Evolutionary conservation across 257 asterid genomes (phyloP), one percentile per base, ranked within the genome.

Genomic region (Penstemon davidsonii): DNA sequence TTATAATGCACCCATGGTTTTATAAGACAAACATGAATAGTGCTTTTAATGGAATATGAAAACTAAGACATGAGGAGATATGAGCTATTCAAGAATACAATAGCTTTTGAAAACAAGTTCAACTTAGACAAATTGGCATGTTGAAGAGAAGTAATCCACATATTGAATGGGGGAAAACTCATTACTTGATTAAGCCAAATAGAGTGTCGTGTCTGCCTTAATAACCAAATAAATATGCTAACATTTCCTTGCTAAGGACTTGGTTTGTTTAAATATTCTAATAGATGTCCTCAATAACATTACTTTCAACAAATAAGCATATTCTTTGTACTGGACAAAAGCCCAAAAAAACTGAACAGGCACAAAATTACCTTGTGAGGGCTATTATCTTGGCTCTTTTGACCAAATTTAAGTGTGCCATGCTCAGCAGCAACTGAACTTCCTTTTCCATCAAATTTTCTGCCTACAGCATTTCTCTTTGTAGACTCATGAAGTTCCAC

Each of bases 311-410:
- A 7, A 10, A 50, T 6, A 37, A 15, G 5, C 3, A 18, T 50
- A 72, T 1, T n/a, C 8, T 5, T 56, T 3, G 42, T 39, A 58
- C 10, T 10, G 40, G 13, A 46, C 40, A n/a, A 60, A 66, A 8
- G 10, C 54, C 13, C 42, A 74, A 46, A 67, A 12, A 56, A 61
- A 41, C 64, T 73, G 45, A 54, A 73, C 37, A 62, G 51, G 54
- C 52, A 45, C 13, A 75, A 41, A 67, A 67, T 82, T 77, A 91
- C 99, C 97, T 94, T 94, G 64, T 63, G 74, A 11, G 86, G 74
- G 71, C 75, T 81, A 51, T 64, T 60, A 13, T 80, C 89, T 69
- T 85, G 84, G 82, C 75, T 84, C 79, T 77, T 85, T 73, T 72
- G 84, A 70, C 82, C 90, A 79, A 79, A 76, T 60, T 70, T 81